Conservation (phyloP, 2,329 filamentous ascomycete genomes). For the Nemania serpens region DNA sequence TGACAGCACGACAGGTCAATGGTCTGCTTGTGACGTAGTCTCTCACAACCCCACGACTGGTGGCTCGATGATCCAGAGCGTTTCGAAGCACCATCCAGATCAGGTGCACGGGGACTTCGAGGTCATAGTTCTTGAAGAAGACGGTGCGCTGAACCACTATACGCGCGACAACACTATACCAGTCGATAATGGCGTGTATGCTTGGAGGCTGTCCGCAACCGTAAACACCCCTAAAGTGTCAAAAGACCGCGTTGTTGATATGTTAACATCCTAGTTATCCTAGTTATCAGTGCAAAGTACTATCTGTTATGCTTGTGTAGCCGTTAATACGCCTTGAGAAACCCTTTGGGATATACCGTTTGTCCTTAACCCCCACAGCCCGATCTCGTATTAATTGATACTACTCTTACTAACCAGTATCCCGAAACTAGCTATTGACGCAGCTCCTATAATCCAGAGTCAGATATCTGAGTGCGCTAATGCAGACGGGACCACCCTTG, state of each 20-base stretch:
- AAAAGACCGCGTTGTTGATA: too few relatives aligned
- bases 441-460: conserved; percentile 21
- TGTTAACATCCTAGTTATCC: too few relatives aligned
- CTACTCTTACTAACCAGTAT: background rate
- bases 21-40: background rate
- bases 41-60: conserved; percentile 13
- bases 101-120: conserved; percentile 28
- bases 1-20: conserved; percentile 12
- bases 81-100: background rate
- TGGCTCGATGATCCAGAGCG: conserved; percentile 28
- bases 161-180: background rate
- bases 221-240: too few relatives aligned
- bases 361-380: too few relatives aligned
- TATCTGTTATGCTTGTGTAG: background rate
- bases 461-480: background rate
- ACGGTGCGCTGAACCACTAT: background rate
- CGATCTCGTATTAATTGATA: too few relatives aligned
- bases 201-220: background rate
- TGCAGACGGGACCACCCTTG: background rate
- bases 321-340: too few relatives aligned
- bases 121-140: conserved; percentile 26
- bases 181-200: too few relatives aligned
- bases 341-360: background rate
- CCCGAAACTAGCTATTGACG: conserved; percentile 4
- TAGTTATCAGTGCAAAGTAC: too few relatives aligned